Evolutionary conservation across 116 monocot species (phyloP).

Genomic region (Iris pallida): DNA sequence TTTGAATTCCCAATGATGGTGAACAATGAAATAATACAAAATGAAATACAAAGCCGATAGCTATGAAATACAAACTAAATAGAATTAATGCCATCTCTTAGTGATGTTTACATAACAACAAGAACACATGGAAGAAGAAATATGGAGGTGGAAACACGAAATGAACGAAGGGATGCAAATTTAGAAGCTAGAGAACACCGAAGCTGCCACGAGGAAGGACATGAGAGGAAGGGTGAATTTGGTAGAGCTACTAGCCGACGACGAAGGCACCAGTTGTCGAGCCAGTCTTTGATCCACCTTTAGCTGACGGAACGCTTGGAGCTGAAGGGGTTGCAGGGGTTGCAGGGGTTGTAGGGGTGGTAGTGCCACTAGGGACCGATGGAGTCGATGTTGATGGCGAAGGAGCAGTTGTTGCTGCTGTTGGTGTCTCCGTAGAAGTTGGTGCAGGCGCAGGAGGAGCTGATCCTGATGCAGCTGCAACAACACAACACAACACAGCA

Average conservation of each 20-base stretch:
- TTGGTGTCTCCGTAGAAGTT: slow-evolving; percentile 7
- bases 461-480: slow-evolving; percentile 5
- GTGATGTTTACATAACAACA: neutral
- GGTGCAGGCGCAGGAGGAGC: slow-evolving; percentile 3
- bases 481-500: neutral
- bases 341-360: neutral
- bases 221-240: neutral
- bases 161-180: neutral
- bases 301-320: neutral
- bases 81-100: neutral
- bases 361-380: slow-evolving; percentile 1
- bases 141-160: neutral
- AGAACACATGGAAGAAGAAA: neutral
- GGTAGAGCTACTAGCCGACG: slow-evolving; percentile 2
- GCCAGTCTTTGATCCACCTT: slow-evolving; percentile 8
- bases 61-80: neutral
- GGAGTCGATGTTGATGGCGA: slow-evolving; percentile 7
- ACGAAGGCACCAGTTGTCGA: neutral
- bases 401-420: neutral
- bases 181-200: slow-evolving; percentile 3
- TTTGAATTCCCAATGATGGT: neutral
- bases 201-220: neutral
- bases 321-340: slow-evolving; percentile 4
- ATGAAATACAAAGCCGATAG: neutral
- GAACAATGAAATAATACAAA: neutral